phyloP scores from a whole-genome alignment of 2,329 filamentous ascomycete genomes.

The Botrytis cinerea region DNA sequence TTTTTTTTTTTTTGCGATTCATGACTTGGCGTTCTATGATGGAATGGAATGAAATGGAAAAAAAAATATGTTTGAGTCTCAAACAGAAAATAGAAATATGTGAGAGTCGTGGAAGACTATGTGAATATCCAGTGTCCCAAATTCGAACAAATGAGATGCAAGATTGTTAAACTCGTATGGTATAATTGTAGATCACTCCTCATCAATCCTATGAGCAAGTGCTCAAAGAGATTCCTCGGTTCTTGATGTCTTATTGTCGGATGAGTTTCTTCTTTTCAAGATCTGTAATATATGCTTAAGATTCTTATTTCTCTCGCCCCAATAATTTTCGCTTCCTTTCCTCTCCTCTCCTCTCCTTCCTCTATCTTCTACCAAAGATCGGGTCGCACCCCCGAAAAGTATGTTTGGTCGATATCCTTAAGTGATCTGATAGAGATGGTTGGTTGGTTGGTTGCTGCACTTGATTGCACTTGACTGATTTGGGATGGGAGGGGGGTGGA shows the following conservation, averaged over 20 bases:
- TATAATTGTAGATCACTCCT: background rate
- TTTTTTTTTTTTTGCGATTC: background rate
- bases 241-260: background rate
- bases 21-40: background rate
- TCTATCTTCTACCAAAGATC: background rate
- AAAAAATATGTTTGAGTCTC: background rate
- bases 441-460: background rate
- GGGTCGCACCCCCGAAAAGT: background rate
- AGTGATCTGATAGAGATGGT: background rate
- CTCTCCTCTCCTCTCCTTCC: background rate
- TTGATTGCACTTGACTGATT: background rate
- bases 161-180: background rate
- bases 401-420: background rate
- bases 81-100: background rate
- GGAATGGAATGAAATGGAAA: background rate
- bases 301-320: background rate
- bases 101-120: background rate
- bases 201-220: background rate
- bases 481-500: background rate
- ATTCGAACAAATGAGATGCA: background rate
- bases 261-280: background rate
- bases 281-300: background rate
- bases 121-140: background rate
- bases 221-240: background rate
- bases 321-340: background rate